Evolutionary conservation across 1,284 basidiomycete species (phyloP).

Genomic region (Naganishia sp.): DNA sequence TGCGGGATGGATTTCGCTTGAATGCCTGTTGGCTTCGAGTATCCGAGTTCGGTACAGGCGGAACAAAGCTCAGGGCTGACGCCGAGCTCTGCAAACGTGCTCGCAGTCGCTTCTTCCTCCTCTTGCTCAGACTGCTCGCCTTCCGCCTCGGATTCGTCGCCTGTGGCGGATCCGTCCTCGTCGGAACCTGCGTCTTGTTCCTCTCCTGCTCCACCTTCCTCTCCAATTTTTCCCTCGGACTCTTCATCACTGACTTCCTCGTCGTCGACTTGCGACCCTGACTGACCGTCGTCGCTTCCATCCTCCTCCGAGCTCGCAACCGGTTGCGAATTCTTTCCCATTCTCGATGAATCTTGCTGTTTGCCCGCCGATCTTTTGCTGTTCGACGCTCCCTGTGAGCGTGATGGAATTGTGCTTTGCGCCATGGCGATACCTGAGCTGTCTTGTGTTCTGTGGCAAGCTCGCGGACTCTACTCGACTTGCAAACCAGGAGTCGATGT

Average conservation of each 20-base stretch:
- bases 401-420: neutral
- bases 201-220: neutral
- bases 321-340: neutral
- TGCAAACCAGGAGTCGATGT: neutral
- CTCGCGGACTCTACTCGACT: no score
- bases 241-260: slow-evolving; percentile 3
- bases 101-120: neutral
- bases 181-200: neutral
- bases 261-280: neutral
- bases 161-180: neutral
- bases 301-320: neutral
- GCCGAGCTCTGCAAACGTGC: slow-evolving; percentile 66
- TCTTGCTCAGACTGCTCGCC: neutral
- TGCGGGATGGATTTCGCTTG: slow-evolving; percentile 86
- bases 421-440: neutral
- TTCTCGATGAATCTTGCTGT: neutral
- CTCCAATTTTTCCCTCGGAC: neutral
- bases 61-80: slow-evolving; percentile 86
- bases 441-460: neutral
- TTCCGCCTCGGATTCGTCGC: slow-evolving; percentile 8
- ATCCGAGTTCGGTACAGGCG: slow-evolving; percentile 79
- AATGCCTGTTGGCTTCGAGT: slow-evolving; percentile 87
- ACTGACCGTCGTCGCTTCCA: neutral
- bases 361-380: neutral
- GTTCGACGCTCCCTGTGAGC: neutral